Percentiles rank a stretch among this genome's conserved stretches.
phyloP scores from a whole-genome alignment of 306 rosid species.

The Cicer bijugum region DNA sequence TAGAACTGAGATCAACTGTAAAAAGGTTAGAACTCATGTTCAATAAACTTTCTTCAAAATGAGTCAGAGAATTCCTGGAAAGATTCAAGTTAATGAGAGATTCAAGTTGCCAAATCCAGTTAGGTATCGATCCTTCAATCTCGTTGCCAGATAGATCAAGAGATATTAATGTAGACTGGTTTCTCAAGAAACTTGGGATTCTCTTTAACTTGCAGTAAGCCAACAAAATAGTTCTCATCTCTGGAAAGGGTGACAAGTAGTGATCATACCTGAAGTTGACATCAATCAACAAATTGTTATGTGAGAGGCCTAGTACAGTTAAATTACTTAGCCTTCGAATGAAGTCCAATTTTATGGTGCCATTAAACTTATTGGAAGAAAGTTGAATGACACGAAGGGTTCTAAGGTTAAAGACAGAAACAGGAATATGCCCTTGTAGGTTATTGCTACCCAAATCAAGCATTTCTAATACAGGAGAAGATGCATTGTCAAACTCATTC shows the following conservation, averaged over 20 bases:
- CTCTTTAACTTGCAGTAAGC: slow-evolving; percentile 42
- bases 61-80: slow-evolving; percentile 12
- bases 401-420: slow-evolving; percentile 37
- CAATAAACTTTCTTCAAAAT: background rate
- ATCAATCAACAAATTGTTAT: slow-evolving; percentile 43
- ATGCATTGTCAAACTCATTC: slow-evolving; percentile 13
- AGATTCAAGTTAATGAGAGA: background rate
- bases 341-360: slow-evolving; percentile 29
- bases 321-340: slow-evolving; percentile 42
- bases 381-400: slow-evolving; percentile 45
- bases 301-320: slow-evolving; percentile 50
- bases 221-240: slow-evolving; percentile 27
- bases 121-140: slow-evolving; percentile 38
- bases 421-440: slow-evolving; percentile 52
- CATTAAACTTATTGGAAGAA: slow-evolving; percentile 58
- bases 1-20: slow-evolving; percentile 3
- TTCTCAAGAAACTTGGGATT: slow-evolving; percentile 52
- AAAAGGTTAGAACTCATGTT: background rate
- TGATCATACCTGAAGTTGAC: background rate
- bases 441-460: slow-evolving; percentile 56
- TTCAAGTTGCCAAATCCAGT: slow-evolving; percentile 22
- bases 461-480: slow-evolving; percentile 6
- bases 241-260: slow-evolving; percentile 20
- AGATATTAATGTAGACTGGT: background rate
- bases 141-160: slow-evolving; percentile 53